A percentile compares a stretch with the other conserved stretches of the same genome.
These are phyloP conservation scores for Colletotrichum tabaci DNA, from an alignment of 2,329 filamentous ascomycete genomes.

Conservation along the genomic window DNA sequence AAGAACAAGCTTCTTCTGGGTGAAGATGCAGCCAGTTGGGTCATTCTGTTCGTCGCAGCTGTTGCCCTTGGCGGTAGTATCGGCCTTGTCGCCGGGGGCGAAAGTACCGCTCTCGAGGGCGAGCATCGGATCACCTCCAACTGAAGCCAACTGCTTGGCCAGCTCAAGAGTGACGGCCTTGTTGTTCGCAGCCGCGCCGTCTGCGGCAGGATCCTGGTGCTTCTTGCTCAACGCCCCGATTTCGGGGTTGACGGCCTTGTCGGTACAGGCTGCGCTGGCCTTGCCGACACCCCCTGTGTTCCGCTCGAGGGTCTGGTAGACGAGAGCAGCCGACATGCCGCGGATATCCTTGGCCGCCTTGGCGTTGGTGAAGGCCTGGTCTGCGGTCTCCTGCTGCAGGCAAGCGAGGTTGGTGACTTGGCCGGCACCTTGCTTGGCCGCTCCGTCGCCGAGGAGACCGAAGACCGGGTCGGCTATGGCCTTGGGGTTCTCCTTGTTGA, in stretches of 20 bases:
- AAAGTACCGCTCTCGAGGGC: conserved; percentile 62
- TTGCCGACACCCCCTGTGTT: conserved; percentile 62
- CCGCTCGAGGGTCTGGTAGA: conserved; percentile 69
- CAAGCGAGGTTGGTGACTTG: conserved; percentile 59
- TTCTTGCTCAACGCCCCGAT: conserved; percentile 59
- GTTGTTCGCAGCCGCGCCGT: conserved; percentile 58
- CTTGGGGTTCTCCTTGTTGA: conserved; percentile 64
- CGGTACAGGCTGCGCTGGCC: conserved; percentile 55
- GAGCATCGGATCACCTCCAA: conserved; percentile 59
- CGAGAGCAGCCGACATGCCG: conserved; percentile 68
- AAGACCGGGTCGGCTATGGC: conserved; percentile 65
- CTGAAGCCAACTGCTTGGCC: conserved; percentile 58
- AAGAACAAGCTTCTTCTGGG: conserved; percentile 66
- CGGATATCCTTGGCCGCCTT: conserved; percentile 66
- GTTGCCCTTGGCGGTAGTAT: conserved; percentile 63
- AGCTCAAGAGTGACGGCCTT: conserved; percentile 59
- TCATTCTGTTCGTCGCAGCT: conserved; percentile 67
- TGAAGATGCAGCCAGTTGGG: conserved; percentile 69
- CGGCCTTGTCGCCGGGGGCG: conserved; percentile 55
- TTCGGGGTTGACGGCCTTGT: conserved; percentile 61
- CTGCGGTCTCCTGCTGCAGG: conserved; percentile 65
- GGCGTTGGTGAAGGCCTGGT: conserved; percentile 73
- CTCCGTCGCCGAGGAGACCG: conserved; percentile 65
- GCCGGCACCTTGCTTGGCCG: conserved; percentile 57
- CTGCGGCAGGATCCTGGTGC: conserved; percentile 61